Evolutionary conservation across 192 early-diverging fungal genomes (phyloP).

Genomic region (Backusella macrospora): DNA sequence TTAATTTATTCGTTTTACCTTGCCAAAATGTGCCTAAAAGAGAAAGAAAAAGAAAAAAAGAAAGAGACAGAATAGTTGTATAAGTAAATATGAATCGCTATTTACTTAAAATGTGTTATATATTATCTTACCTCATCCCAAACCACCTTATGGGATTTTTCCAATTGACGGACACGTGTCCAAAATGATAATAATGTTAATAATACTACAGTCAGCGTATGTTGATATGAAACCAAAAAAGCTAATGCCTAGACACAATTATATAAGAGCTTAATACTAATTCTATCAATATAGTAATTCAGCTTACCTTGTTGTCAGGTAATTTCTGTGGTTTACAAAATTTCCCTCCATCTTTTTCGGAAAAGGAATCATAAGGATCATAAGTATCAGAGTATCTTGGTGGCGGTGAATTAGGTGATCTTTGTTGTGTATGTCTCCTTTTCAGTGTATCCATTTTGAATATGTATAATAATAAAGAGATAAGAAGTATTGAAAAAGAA

Average conservation of each 20-base stretch:
- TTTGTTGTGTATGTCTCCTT: constrained; percentile 2
- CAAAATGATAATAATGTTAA: constrained; percentile 68
- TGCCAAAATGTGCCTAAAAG: constrained; percentile 58
- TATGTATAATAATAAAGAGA: background rate
- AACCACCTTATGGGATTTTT: constrained; percentile 60
- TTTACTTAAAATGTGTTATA: background rate
- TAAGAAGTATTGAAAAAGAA: background rate
- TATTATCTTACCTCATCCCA: constrained; percentile 61
- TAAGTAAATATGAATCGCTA: background rate
- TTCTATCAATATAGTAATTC: background rate
- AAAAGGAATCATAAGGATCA: constrained; percentile 5
- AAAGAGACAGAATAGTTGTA: background rate
- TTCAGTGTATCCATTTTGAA: constrained; percentile 7
- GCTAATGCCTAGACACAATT: constrained; percentile 28
- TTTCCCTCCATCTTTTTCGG: background rate
- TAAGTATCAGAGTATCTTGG: constrained; percentile 11
- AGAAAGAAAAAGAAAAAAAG: background rate
- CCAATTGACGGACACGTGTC: constrained; percentile 69
- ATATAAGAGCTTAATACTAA: background rate
- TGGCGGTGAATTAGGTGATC: constrained; percentile 13
- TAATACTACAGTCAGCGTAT: constrained; percentile 48
- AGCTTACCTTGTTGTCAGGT: background rate
- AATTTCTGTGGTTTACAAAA: background rate
- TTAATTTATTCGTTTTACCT: constrained; percentile 37
- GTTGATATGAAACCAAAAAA: constrained; percentile 49